A percentile compares a stretch with the other conserved stretches of the same genome.
Evolutionary conservation across 2,329 filamentous ascomycete species (phyloP).

Genomic region (Hypocreales sp.): DNA sequence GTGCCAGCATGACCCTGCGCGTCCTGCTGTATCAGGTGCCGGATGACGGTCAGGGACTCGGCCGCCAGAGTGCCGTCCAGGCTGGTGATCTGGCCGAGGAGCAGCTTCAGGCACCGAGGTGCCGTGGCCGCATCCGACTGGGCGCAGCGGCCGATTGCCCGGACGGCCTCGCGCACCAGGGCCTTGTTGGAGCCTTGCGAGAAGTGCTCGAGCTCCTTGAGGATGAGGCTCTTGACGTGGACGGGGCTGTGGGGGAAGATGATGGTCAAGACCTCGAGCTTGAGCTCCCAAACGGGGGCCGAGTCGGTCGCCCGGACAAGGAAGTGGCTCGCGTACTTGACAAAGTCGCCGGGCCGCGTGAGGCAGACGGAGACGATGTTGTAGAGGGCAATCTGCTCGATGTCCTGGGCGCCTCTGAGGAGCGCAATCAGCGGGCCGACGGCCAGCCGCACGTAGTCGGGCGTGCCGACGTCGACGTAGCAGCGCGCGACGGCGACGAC

Average conservation of each 20-base stretch:
- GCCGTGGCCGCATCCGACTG: slow-evolving; percentile 60
- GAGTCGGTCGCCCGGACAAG: slow-evolving; percentile 68
- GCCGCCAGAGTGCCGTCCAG: slow-evolving; percentile 78
- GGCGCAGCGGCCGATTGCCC: slow-evolving; percentile 86
- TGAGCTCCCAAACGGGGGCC: slow-evolving; percentile 73
- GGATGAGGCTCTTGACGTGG: slow-evolving; percentile 68
- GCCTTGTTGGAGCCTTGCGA: slow-evolving; percentile 57
- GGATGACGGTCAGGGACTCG: slow-evolving; percentile 85
- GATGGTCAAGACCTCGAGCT: slow-evolving; percentile 79
- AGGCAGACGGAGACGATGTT: slow-evolving; percentile 93
- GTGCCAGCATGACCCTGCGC: slow-evolving; percentile 69
- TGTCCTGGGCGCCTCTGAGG: slow-evolving; percentile 69
- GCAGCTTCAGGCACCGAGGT: slow-evolving; percentile 62
- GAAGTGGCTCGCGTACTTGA: slow-evolving; percentile 79
- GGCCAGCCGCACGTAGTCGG: slow-evolving; percentile 57
- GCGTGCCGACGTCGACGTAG: slow-evolving; percentile 71
- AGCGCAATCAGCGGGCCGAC: slow-evolving; percentile 79
- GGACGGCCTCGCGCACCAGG: slow-evolving; percentile 75
- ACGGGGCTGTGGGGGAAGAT: slow-evolving; percentile 72
- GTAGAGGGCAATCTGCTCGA: slow-evolving; percentile 78
- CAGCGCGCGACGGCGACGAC: slow-evolving; percentile 75
- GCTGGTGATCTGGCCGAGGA: slow-evolving; percentile 78
- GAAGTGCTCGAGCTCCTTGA: slow-evolving; percentile 91
- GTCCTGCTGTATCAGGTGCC: slow-evolving; percentile 88
- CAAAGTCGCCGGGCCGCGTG: slow-evolving; percentile 60